Percentiles rank a stretch among this genome's conserved stretches.
Evolutionary conservation across 140 eudicot species (phyloP).

Genomic region (Cichorium intybus): DNA sequence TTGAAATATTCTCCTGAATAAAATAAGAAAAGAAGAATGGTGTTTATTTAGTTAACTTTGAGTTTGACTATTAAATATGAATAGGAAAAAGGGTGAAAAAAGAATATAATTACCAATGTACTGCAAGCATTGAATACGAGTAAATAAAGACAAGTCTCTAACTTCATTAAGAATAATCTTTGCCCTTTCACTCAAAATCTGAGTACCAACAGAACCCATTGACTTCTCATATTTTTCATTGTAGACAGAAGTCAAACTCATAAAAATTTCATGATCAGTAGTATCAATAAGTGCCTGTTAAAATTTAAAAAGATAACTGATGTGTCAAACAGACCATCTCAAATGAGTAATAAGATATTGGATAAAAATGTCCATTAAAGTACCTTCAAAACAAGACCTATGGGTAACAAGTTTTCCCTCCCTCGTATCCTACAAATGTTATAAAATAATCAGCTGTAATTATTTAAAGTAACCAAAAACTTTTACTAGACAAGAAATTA

Average conservation of each 20-base stretch:
- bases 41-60: constrained; percentile 4
- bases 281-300: constrained; percentile 79
- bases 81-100: background rate
- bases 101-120: constrained; percentile 57
- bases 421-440: constrained; percentile 73
- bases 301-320: constrained; percentile 10
- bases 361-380: background rate
- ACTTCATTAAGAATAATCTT: constrained; percentile 86
- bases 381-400: constrained; percentile 90
- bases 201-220: constrained; percentile 91
- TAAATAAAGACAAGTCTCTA: constrained; percentile 51
- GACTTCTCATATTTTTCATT: constrained; percentile 61
- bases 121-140: constrained; percentile 67
- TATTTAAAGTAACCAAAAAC: background rate
- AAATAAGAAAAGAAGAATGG: constrained; percentile 13
- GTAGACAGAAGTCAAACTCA: constrained; percentile 71
- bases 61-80: background rate
- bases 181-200: constrained; percentile 88
- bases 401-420: constrained; percentile 88
- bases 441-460: background rate
- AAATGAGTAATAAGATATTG: background rate
- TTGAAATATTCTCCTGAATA: constrained; percentile 72
- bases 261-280: constrained; percentile 78
- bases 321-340: background rate
- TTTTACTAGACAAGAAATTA: background rate